Conservation (phyloP, 1,284 basidiomycete species). For the Ceratorhiza oryzae-sativae region DNA sequence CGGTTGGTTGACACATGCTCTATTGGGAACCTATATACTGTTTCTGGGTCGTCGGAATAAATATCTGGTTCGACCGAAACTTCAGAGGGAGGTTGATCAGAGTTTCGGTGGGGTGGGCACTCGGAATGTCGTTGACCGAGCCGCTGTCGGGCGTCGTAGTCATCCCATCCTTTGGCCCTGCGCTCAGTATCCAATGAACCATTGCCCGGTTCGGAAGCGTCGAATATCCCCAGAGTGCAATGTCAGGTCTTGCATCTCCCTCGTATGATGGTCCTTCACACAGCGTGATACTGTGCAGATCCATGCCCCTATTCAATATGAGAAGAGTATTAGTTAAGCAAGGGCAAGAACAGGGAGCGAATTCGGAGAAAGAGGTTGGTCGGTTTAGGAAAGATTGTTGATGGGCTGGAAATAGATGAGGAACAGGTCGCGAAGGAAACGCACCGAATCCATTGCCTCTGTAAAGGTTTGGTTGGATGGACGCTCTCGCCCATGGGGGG, state of each 20-base stretch:
- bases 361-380: too few relatives aligned
- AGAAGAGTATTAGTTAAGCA: neutral
- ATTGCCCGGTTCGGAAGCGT: slow-evolving; percentile 2
- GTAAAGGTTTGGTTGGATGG: neutral
- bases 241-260: neutral
- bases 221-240: slow-evolving; percentile 25
- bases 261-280: slow-evolving; percentile 22
- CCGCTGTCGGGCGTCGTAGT: too few relatives aligned
- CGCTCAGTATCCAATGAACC: slow-evolving; percentile 18
- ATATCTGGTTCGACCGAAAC: neutral
- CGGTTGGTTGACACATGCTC: neutral
- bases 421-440: neutral
- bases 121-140: neutral
- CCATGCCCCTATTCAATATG: slow-evolving; percentile 1
- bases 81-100: neutral
- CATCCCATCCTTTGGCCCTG: neutral
- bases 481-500: slow-evolving; percentile 22
- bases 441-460: slow-evolving; percentile 36
- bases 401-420: neutral
- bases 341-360: too few relatives aligned
- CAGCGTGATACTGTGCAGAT: neutral
- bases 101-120: neutral
- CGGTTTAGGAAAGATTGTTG: too few relatives aligned
- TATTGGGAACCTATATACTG: neutral
- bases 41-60: neutral